Conservation (phyloP, 192 early-diverging fungal genomes). For the Coemansia sp. region DNA sequence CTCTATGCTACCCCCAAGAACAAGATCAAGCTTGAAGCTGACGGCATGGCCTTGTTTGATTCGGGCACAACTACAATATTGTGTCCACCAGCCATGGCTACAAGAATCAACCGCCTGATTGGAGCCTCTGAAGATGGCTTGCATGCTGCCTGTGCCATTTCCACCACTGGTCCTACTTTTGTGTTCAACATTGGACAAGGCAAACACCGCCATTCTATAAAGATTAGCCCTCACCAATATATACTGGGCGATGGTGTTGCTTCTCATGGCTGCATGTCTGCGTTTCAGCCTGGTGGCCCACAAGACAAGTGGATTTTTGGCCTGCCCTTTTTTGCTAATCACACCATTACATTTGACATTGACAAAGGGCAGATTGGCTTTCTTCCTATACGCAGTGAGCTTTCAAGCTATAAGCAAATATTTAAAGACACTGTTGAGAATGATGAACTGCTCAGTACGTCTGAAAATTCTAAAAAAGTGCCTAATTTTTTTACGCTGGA, state of each 20-base stretch:
- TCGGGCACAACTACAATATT: constrained; percentile 49
- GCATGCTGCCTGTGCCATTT: constrained; percentile 30
- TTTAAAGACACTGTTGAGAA: background rate
- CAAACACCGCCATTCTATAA: constrained; percentile 3
- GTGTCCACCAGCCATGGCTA: constrained; percentile 29
- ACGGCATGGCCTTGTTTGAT: constrained; percentile 33
- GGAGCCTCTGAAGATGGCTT: constrained; percentile 43
- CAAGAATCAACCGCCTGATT: constrained; percentile 44
- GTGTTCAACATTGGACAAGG: constrained; percentile 13
- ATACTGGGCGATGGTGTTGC: constrained; percentile 37
- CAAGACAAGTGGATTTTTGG: constrained; percentile 48
- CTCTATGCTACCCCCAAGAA: background rate
- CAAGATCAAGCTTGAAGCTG: constrained; percentile 8
- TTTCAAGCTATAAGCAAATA: background rate
- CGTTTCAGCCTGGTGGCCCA: constrained; percentile 44
- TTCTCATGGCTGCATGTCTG: constrained; percentile 48
- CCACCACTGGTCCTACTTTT: constrained; percentile 37
- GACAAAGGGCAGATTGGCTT: constrained; percentile 45
- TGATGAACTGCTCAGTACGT: background rate
- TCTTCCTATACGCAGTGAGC: background rate
- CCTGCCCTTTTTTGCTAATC: constrained; percentile 44
- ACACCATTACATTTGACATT: constrained; percentile 41
- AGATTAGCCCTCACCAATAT: constrained; percentile 36
- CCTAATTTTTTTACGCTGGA: no score
- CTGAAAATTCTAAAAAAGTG: no score